Evolutionary conservation across 2,329 filamentous ascomycete species (phyloP).

Genomic region (Graphiopsis chlorocephala): DNA sequence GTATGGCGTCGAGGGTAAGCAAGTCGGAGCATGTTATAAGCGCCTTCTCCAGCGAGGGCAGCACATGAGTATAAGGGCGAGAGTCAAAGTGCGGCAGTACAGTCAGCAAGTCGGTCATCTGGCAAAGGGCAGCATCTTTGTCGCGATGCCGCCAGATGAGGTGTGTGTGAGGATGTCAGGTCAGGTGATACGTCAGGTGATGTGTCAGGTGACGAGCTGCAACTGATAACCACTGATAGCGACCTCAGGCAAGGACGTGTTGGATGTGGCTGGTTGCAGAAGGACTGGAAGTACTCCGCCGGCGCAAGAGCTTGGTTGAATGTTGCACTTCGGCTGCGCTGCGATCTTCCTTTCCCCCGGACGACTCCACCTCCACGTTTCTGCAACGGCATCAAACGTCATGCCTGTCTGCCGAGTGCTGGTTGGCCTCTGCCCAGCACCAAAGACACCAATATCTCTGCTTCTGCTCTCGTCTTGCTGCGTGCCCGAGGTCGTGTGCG

Average conservation of each 20-base stretch:
- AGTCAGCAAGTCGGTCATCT: slow-evolving; percentile 80
- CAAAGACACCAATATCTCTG: neutral
- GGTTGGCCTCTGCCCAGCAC: neutral
- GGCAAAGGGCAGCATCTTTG: slow-evolving; percentile 31
- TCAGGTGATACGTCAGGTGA: neutral
- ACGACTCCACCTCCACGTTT: slow-evolving; percentile 7
- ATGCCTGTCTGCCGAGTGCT: slow-evolving; percentile 13
- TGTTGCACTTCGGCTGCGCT: neutral
- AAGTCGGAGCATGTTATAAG: slow-evolving; percentile 78
- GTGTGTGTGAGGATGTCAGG: neutral
- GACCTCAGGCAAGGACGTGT: neutral
- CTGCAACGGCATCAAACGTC: slow-evolving; percentile 1
- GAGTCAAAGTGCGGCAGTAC: slow-evolving; percentile 78
- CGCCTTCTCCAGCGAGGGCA: slow-evolving; percentile 76
- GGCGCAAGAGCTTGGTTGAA: neutral
- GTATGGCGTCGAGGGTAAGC: slow-evolving; percentile 74
- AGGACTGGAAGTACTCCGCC: neutral
- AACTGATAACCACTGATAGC: neutral
- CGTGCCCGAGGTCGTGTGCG: slow-evolving; percentile 13
- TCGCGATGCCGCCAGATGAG: slow-evolving; percentile 18
- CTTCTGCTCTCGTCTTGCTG: neutral
- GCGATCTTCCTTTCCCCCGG: slow-evolving; percentile 19
- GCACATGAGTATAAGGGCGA: slow-evolving; percentile 67
- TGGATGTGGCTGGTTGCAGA: neutral
- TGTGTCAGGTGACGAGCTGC: neutral